Evolutionary conservation across 495 filamentous ascomycete genomes (phyloP).

Genomic region (Pyrenopolyporus hunteri): DNA sequence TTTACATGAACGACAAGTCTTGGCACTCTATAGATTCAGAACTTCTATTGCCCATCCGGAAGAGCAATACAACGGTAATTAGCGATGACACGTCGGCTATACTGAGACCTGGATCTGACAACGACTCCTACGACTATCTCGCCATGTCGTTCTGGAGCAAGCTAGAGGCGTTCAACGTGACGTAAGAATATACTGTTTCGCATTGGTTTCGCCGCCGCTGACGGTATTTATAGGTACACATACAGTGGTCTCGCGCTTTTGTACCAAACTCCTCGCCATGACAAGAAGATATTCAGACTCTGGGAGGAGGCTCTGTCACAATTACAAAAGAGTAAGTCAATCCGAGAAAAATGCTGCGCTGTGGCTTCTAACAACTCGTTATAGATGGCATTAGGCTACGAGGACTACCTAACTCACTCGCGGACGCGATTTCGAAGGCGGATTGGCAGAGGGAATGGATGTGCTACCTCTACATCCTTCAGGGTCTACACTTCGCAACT

Average conservation of each 20-base stretch:
- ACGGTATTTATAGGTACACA: conserved; percentile 43
- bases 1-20: conserved; percentile 58
- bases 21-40: conserved; percentile 69
- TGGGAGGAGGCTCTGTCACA: conserved; percentile 50
- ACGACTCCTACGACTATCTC: conserved; percentile 48
- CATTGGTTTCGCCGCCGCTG: no score
- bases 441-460: conserved; percentile 52
- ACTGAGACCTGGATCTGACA: conserved; percentile 55
- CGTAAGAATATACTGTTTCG: conserved; percentile 51
- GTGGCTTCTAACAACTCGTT: conserved; percentile 32
- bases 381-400: conserved; percentile 41
- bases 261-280: conserved; percentile 67
- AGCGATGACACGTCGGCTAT: conserved; percentile 63
- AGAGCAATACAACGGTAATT: conserved; percentile 72
- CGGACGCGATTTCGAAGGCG: conserved; percentile 50
- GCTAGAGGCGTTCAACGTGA: conserved; percentile 54
- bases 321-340: conserved; percentile 40
- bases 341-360: conserved; percentile 2
- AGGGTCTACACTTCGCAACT: conserved; percentile 54
- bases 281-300: conserved; percentile 57
- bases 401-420: conserved; percentile 44
- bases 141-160: conserved; percentile 58
- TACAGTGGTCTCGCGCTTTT: conserved; percentile 74
- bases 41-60: conserved; percentile 77
- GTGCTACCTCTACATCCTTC: conserved; percentile 55